Conservation (phyloP, 2,329 filamentous ascomycete species). For the Neoarthrinium moseri region DNA sequence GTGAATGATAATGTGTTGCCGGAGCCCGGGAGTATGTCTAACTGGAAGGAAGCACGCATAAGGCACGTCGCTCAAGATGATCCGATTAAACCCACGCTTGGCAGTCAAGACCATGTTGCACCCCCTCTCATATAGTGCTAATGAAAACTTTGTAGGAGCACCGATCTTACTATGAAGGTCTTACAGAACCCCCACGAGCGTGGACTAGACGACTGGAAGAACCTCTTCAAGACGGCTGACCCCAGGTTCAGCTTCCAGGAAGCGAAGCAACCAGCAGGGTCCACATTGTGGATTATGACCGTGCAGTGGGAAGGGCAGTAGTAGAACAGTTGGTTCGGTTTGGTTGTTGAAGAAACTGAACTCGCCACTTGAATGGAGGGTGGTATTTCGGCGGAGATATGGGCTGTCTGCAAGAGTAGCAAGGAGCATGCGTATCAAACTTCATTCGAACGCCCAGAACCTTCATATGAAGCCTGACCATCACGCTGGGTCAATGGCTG, state of each 20-base stretch:
- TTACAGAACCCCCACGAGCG: conserved; percentile 22
- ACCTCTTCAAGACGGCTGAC: conserved; percentile 16
- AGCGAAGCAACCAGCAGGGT: conserved; percentile 15
- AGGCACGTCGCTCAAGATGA: not conserved
- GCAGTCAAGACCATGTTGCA: too few species aligned
- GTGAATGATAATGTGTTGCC: conserved; percentile 5
- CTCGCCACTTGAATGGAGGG: too few species aligned
- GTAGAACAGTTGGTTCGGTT: too few species aligned
- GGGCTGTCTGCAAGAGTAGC: too few species aligned
- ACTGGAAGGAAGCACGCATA: not conserved
- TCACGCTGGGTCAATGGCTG: too few species aligned
- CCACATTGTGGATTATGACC: conserved; percentile 17
- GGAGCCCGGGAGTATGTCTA: not conserved
- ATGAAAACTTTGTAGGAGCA: not conserved
- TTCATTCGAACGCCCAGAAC: too few species aligned
- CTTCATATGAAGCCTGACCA: too few species aligned
- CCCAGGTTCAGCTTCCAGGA: conserved; percentile 18
- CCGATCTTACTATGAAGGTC: conserved; percentile 20
- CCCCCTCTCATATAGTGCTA: not conserved
- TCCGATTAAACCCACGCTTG: too few species aligned
- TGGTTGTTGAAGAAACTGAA: too few species aligned
- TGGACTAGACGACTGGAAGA: conserved; percentile 20
- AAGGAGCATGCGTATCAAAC: too few species aligned
- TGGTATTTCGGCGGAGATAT: too few species aligned
- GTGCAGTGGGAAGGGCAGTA: conserved; percentile 16